Base-by-base conservation (phyloP, 129 eudicot species). In the Artemisia argyi region DNA sequence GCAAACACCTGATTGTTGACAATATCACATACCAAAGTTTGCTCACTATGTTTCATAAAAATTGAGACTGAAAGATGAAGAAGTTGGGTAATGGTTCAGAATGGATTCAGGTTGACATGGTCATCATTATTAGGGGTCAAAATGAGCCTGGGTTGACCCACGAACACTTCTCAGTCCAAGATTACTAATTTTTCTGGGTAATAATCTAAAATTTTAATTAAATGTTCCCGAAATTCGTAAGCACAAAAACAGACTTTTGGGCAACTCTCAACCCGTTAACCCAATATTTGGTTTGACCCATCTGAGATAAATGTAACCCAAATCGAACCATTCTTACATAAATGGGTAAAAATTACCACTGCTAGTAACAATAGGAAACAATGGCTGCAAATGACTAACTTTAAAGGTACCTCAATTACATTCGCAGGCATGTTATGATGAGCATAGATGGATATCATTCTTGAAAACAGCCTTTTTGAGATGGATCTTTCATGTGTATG, bases 401-500 rank as follows among this genome's bases (percentile, higher is more conserved):
- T 28, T 22, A 6, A 7, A 74, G 24, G 35, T 85, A 92, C 98
- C 98, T 88, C 89, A 51, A 94, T 77, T 20, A 88, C 72, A 42
- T 85, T 80, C 3, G 82, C 82, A 24, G 83, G 87, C 81, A 58
- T 59, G 55, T 75, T 73, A 66, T 88, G 94, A 85, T 88, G 90
- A 82, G 83, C 84, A 70, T 85, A 88, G 35, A 82, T 52, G 75
- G 86, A 77, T 66, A 88, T 73, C 83, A 85, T 88, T 74, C 94
- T 75, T 66, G 99, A 94, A 80, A 94, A 94, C 74, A 90, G 78
- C 49, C 83, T 79, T 76, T 74, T 88, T 17, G 99, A 86, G 44
- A 88, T 78, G 5, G 99, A 94, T 54, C 97, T 89, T 53, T 84
- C 78, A 75, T 90, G 96, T 16, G 91, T 87, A 63, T 87, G 94